Conservation (phyloP, 768 basidiomycete species). For the Macrocybe gigantea region DNA sequence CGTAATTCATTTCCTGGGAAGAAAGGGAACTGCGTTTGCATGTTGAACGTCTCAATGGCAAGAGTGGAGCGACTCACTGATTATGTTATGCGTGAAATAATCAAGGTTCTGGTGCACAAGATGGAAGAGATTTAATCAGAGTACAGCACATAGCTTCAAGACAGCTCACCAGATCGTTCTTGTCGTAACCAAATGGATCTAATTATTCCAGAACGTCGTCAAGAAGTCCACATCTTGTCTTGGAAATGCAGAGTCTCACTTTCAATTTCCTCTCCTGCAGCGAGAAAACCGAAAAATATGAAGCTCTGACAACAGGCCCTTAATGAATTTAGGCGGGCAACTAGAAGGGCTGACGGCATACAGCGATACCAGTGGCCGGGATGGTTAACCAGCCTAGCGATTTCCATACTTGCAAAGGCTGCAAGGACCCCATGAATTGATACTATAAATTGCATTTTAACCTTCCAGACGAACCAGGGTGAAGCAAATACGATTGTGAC, state of each 20-base stretch:
- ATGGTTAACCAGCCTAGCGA: conserved; percentile 58
- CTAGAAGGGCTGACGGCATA: conserved; percentile 19
- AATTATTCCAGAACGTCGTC: not conserved
- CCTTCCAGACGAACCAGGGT: conserved; percentile 37
- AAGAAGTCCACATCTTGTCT: too few species aligned
- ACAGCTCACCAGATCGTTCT: conserved; percentile 56
- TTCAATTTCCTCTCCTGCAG: conserved; percentile 72
- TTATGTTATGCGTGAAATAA: conserved; percentile 66
- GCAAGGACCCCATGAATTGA: not conserved
- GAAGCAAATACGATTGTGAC: conserved; percentile 55
- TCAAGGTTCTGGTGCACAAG: conserved; percentile 46
- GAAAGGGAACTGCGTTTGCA: too few species aligned
- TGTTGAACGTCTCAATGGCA: too few species aligned
- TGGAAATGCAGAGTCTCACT: conserved; percentile 32
- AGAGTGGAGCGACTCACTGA: too few species aligned
- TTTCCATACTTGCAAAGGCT: conserved; percentile 64
- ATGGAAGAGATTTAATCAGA: too few species aligned
- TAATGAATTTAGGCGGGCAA: conserved; percentile 1
- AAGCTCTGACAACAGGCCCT: conserved; percentile 37
- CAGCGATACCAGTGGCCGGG: conserved; percentile 49
- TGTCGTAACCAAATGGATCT: conserved; percentile 61
- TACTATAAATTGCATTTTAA: too few species aligned
- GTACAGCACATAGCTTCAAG: not conserved
- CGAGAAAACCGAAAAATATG: conserved; percentile 70
- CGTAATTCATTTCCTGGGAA: conserved; percentile 48